These are phyloP conservation scores for Fraxinus xanthoxyloides DNA, from an alignment of 305 asterid species.

Conservation along the genomic window DNA sequence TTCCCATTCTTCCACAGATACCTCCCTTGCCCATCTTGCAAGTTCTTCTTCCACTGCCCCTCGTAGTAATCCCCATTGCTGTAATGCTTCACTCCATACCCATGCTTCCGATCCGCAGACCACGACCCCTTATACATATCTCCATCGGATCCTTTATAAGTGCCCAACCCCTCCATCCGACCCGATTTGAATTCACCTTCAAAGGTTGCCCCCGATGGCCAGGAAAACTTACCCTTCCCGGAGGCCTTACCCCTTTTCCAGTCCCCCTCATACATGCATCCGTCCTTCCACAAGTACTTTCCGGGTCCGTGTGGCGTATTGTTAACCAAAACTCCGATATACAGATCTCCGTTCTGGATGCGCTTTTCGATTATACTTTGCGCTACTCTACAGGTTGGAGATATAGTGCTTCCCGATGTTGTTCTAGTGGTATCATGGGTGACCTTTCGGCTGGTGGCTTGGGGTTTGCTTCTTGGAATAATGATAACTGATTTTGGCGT, in stretches of 20 bases:
- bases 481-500: conserved; percentile 64
- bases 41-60: conserved; percentile 64
- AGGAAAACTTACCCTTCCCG: conserved; percentile 63
- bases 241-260: conserved; percentile 77
- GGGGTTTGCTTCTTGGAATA: conserved; percentile 58
- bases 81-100: conserved; percentile 59
- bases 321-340: conserved; percentile 52
- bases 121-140: conserved; percentile 61
- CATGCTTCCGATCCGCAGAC: conserved; percentile 65
- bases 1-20: conserved; percentile 70
- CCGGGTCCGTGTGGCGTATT: conserved; percentile 71
- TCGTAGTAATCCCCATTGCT: conserved; percentile 68
- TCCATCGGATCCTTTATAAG: conserved; percentile 65
- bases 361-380: conserved; percentile 43
- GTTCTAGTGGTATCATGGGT: conserved; percentile 31
- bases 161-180: conserved; percentile 74
- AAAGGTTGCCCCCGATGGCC: conserved; percentile 77
- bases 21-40: conserved; percentile 69
- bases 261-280: conserved; percentile 78
- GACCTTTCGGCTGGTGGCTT: conserved; percentile 50
- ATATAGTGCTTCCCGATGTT: background rate
- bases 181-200: conserved; percentile 75
- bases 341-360: conserved; percentile 76
- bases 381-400: conserved; percentile 24
- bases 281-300: conserved; percentile 74